Conservation (phyloP, 169 alveolate genomes). For the Besnoitia besnoiti region DNA sequence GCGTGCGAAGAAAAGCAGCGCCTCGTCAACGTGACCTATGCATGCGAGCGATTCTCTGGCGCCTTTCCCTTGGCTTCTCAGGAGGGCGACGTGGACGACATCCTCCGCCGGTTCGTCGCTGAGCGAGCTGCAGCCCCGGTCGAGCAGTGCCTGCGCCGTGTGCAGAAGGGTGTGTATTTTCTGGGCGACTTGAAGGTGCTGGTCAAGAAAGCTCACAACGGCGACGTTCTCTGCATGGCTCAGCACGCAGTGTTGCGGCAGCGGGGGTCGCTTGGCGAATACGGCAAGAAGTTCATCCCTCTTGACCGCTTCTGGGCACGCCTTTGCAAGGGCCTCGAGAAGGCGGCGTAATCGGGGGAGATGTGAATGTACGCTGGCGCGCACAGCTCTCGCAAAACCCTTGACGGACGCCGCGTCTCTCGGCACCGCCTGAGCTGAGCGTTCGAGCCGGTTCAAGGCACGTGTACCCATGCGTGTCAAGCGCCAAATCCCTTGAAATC, state of each 20-base stretch:
- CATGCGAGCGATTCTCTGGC: not conserved
- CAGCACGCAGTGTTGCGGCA: not conserved
- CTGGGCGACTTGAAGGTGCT: slow-evolving; percentile 10
- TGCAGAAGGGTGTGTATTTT: not conserved
- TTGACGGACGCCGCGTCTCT: too few relatives aligned
- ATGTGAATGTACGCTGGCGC: too few relatives aligned
- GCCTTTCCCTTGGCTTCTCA: not conserved
- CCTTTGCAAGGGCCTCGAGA: slow-evolving; percentile 18
- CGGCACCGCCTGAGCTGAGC: too few relatives aligned
- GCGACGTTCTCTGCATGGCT: slow-evolving; percentile 9
- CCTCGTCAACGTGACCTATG: too few relatives aligned
- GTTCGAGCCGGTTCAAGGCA: too few relatives aligned
- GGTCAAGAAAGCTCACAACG: not conserved
- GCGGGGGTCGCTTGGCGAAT: not conserved
- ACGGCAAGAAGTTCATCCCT: not conserved
- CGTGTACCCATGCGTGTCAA: too few relatives aligned
- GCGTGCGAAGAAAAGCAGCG: too few relatives aligned
- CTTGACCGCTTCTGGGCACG: slow-evolving; percentile 33
- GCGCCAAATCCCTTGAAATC: too few relatives aligned
- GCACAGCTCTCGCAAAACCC: too few relatives aligned
- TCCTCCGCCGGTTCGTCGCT: not conserved
- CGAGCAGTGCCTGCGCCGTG: not conserved
- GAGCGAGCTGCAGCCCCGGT: not conserved
- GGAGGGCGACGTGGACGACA: slow-evolving; percentile 24
- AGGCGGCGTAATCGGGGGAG: not conserved